A percentile compares a stretch with the other conserved stretches of the same genome.
Conservation (phyloP, 2,329 filamentous ascomycete species). For the Capronia epimyces region DNA sequence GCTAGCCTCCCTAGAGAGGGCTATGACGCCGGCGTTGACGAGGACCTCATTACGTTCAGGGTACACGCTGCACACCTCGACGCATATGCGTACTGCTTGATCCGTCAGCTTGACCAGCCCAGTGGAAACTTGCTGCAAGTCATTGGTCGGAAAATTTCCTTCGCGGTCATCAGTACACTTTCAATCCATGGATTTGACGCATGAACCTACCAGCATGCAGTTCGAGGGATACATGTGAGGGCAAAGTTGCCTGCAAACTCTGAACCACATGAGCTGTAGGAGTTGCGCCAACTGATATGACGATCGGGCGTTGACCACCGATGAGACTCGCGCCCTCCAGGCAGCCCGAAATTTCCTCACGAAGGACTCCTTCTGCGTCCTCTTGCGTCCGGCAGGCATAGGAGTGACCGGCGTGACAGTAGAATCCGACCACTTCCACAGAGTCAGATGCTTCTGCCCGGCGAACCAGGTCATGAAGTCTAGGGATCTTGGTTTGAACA, state of each 20-base stretch:
- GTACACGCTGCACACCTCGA: background rate
- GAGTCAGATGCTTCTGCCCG: background rate
- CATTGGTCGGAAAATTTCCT: background rate
- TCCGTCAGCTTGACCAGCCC: background rate
- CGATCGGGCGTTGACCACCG: no score
- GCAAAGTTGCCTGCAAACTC: no score
- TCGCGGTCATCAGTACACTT: background rate
- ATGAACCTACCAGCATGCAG: background rate
- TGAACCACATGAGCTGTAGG: no score
- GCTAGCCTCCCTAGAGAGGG: background rate
- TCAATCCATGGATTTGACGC: no score
- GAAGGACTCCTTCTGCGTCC: background rate
- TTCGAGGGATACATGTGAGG: no score
- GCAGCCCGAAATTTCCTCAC: no score
- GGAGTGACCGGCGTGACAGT: background rate
- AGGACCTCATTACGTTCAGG: background rate
- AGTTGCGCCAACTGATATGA: no score
- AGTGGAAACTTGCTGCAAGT: background rate
- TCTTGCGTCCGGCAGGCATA: background rate
- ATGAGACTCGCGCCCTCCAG: no score
- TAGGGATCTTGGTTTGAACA: background rate
- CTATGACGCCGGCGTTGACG: background rate
- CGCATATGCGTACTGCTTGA: background rate
- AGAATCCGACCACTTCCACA: background rate
- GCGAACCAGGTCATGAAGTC: background rate